Percentiles rank a stretch among this genome's conserved stretches.
Conservation (phyloP, 495 filamentous ascomycete genomes). For the Copromyces sp. region DNA sequence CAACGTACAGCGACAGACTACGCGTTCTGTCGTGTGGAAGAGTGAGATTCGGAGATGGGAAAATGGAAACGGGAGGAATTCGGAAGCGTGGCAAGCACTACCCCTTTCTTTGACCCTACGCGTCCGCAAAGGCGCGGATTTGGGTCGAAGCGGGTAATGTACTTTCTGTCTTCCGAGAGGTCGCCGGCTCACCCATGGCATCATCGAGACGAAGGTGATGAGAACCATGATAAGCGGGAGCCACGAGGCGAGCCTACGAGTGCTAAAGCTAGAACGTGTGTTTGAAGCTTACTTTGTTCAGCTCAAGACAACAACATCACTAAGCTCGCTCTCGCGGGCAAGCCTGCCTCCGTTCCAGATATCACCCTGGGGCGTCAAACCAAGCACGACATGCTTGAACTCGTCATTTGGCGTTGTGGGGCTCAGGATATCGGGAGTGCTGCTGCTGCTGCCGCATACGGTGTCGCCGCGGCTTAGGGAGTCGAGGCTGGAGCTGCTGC, state of each 20-base stretch:
- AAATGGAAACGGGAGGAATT: not conserved
- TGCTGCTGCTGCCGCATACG: conserved; percentile 24
- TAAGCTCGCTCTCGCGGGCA: conserved; percentile 19
- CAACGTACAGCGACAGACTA: not conserved
- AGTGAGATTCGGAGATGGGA: not conserved
- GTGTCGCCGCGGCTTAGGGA: conserved; percentile 27
- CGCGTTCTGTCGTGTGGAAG: not conserved
- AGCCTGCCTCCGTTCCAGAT: conserved; percentile 21
- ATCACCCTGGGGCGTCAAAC: conserved; percentile 16
- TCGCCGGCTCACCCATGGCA: not conserved
- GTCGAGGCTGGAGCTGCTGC: conserved; percentile 28
- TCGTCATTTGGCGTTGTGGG: conserved; percentile 27
- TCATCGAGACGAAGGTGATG: not conserved
- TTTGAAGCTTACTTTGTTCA: conserved; percentile 4
- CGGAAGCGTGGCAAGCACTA: not conserved
- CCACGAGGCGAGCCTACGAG: not conserved
- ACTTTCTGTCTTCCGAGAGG: not conserved
- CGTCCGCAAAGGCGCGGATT: not conserved
- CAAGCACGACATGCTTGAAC: conserved; percentile 11
- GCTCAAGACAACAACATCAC: conserved; percentile 19
- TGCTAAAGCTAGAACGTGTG: not conserved
- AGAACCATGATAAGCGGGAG: not conserved
- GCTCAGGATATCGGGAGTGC: conserved; percentile 31
- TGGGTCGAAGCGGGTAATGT: not conserved
- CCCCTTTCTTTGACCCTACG: not conserved